A percentile compares a stretch with the other conserved stretches of the same genome.
Evolutionary conservation across 2,329 filamentous ascomycete genomes (phyloP).

Genomic region (Pseudocercospora fijiensis): DNA sequence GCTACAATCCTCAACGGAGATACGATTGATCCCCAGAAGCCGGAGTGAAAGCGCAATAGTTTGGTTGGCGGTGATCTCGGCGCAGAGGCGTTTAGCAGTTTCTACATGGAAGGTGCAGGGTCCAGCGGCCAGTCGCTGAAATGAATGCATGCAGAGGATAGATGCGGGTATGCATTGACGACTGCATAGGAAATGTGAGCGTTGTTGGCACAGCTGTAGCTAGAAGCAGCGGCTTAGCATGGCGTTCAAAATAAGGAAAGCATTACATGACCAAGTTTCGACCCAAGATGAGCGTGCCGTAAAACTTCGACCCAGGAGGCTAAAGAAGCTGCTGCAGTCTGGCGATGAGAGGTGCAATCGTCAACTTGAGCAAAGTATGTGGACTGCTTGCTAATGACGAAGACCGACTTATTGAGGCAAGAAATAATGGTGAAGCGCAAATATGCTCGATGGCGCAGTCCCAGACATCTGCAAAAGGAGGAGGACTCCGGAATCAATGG

Average conservation of each 20-base stretch:
- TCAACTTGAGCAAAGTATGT: no score
- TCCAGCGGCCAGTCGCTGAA: background rate
- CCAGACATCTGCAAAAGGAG: no score
- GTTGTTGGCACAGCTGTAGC: background rate
- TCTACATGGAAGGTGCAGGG: background rate
- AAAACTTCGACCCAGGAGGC: no score
- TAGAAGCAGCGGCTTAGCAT: constrained; percentile 4
- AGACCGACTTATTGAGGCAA: no score
- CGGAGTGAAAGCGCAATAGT: background rate
- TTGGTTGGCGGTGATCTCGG: background rate
- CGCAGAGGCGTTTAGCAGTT: background rate
- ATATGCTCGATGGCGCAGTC: no score
- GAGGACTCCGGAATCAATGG: no score
- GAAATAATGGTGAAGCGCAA: no score
- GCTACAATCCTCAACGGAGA: constrained; percentile 29
- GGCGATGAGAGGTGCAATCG: no score
- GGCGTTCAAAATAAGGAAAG: constrained; percentile 1
- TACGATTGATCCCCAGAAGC: constrained; percentile 26
- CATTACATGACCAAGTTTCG: background rate
- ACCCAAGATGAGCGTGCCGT: no score
- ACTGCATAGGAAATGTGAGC: background rate
- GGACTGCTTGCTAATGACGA: no score
- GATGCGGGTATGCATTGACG: background rate
- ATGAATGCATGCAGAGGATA: background rate
- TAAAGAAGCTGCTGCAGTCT: no score